Evolutionary conservation across 2,329 filamentous ascomycete species (phyloP).

Genomic region (Fusarium buharicum): DNA sequence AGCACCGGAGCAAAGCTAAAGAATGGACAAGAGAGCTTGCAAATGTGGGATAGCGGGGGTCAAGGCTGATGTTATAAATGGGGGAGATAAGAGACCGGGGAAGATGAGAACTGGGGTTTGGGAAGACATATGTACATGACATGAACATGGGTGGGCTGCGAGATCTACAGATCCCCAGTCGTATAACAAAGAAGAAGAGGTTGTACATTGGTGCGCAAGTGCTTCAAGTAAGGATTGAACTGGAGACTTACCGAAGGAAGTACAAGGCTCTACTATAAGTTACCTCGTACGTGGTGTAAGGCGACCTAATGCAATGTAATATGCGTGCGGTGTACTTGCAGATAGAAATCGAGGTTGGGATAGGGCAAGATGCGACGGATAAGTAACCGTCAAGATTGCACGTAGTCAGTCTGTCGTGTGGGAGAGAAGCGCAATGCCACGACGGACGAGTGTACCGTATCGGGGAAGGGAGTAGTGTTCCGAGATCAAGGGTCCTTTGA

Average conservation of each 20-base stretch:
- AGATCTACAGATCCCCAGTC: slow-evolving; percentile 5
- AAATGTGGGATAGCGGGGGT: slow-evolving; percentile 37
- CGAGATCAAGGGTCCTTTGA: slow-evolving; percentile 22
- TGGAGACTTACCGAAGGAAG: slow-evolving; percentile 29
- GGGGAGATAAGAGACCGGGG: slow-evolving; percentile 37
- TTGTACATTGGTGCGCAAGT: slow-evolving; percentile 27
- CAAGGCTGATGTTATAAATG: slow-evolving; percentile 32
- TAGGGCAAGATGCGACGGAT: slow-evolving; percentile 21
- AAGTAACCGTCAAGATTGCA: slow-evolving; percentile 23
- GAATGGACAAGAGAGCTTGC: slow-evolving; percentile 27
- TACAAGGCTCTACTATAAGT: slow-evolving; percentile 28
- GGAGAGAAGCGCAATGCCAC: slow-evolving; percentile 37
- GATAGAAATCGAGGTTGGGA: slow-evolving; percentile 16
- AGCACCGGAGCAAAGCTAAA: slow-evolving; percentile 19
- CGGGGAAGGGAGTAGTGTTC: slow-evolving; percentile 25
- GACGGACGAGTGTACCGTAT: slow-evolving; percentile 38
- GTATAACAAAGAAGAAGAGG: slow-evolving; percentile 5
- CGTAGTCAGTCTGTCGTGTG: slow-evolving; percentile 13
- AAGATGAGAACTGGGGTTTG: slow-evolving; percentile 25
- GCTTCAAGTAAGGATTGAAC: slow-evolving; percentile 11
- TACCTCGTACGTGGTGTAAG: slow-evolving; percentile 29
- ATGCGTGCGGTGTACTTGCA: slow-evolving; percentile 10
- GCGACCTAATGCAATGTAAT: slow-evolving; percentile 28
- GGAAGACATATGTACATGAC: slow-evolving; percentile 4
- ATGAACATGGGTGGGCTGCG: slow-evolving; percentile 19